Conservation (phyloP, 2,329 filamentous ascomycete species). For the Penicillium janthinellum region DNA sequence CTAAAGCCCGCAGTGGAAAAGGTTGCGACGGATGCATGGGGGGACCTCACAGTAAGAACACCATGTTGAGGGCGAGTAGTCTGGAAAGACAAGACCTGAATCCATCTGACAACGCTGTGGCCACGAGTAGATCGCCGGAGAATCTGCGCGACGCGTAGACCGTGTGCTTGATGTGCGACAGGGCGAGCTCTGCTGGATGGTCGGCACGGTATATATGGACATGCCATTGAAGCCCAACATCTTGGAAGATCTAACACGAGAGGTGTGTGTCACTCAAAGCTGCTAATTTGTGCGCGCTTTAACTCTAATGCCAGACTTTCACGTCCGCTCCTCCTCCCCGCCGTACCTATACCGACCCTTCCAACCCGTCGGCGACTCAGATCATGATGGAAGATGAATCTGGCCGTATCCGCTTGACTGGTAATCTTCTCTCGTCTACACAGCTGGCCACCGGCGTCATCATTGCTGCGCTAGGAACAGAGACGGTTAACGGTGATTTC, state of each 20-base stretch:
- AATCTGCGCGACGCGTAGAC: slow-evolving; percentile 74
- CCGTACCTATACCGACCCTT: slow-evolving; percentile 70
- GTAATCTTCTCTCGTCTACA: slow-evolving; percentile 65
- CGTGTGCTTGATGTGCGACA: slow-evolving; percentile 93
- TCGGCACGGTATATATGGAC: slow-evolving; percentile 95
- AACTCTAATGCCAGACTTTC: slow-evolving; percentile 66
- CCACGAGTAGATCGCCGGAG: slow-evolving; percentile 66
- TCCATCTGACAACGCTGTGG: neutral
- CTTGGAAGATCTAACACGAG: slow-evolving; percentile 89
- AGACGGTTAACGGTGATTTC: slow-evolving; percentile 88
- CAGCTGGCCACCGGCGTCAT: slow-evolving; percentile 90
- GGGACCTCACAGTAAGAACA: slow-evolving; percentile 61
- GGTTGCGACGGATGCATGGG: slow-evolving; percentile 75
- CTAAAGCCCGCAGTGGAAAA: slow-evolving; percentile 81
- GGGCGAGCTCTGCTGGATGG: slow-evolving; percentile 92
- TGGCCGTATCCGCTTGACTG: slow-evolving; percentile 78
- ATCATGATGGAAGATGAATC: slow-evolving; percentile 96
- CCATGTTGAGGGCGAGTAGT: neutral
- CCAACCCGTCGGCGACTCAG: slow-evolving; percentile 52
- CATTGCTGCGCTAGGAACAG: slow-evolving; percentile 90
- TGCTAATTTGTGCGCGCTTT: slow-evolving; percentile 7
- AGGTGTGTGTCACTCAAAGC: slow-evolving; percentile 57
- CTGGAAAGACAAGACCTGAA: neutral
- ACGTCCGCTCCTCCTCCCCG: slow-evolving; percentile 77
- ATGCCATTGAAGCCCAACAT: slow-evolving; percentile 96